phyloP scores from a whole-genome alignment of 1,139 yeast species.

The Debaryomyces coudertii region DNA sequence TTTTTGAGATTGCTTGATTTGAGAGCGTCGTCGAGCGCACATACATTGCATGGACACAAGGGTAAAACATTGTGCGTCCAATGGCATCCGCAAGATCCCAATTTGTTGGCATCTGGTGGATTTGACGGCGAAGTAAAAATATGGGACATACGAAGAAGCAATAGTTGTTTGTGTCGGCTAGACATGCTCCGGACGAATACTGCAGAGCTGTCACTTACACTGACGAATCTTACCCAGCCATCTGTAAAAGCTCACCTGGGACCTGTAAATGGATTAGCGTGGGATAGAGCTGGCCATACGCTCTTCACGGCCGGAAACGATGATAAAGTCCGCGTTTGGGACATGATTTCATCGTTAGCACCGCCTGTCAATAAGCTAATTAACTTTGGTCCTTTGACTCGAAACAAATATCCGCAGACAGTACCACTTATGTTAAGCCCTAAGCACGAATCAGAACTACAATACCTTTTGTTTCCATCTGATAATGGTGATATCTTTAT shows the following conservation, averaged over 20 bases:
- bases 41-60: conserved; percentile 66
- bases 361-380: conserved; percentile 62
- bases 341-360: conserved; percentile 48
- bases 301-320: conserved; percentile 73
- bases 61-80: conserved; percentile 66
- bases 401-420: conserved; percentile 61
- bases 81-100: conserved; percentile 74
- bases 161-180: conserved; percentile 62
- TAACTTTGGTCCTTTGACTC: conserved; percentile 77
- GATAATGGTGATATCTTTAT: conserved; percentile 80
- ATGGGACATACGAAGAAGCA: conserved; percentile 78
- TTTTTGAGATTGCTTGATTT: conserved; percentile 72
- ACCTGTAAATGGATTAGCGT: conserved; percentile 71
- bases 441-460: conserved; percentile 50
- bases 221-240: conserved; percentile 33
- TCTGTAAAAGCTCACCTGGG: conserved; percentile 70
- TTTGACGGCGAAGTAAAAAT: conserved; percentile 67
- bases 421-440: conserved; percentile 51
- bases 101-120: conserved; percentile 75
- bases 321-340: conserved; percentile 79
- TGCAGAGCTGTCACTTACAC: conserved; percentile 14
- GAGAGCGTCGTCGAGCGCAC: conserved; percentile 69
- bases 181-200: conserved; percentile 51
- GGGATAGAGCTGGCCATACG: conserved; percentile 66
- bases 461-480: conserved; percentile 68